A percentile compares a stretch with the other conserved stretches of the same genome.
phyloP scores from a whole-genome alignment of 306 rosid species.

The Arachis stenosperma region DNA sequence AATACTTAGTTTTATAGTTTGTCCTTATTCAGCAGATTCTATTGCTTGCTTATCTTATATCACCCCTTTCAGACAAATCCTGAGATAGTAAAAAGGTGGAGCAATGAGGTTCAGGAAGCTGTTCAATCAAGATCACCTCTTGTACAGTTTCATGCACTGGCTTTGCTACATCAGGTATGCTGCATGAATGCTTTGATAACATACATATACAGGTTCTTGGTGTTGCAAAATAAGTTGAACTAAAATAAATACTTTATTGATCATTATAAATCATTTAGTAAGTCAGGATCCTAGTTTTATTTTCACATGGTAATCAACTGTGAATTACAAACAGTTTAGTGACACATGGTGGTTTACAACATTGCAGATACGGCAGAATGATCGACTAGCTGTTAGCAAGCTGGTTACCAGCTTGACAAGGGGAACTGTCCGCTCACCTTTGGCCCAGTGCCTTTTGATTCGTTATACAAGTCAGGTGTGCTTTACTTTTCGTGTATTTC shows the following conservation, averaged over 20 bases:
- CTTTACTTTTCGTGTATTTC: constrained; percentile 33
- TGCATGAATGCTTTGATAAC: constrained; percentile 37
- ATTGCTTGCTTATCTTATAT: constrained; percentile 12
- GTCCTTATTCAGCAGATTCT: constrained; percentile 26
- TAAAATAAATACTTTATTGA: too few species aligned
- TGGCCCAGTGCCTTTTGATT: constrained; percentile 94
- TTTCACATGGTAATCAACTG: constrained; percentile 9
- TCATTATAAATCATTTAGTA: too few species aligned
- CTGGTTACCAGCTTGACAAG: constrained; percentile 95
- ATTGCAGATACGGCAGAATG: constrained; percentile 95
- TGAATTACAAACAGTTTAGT: constrained; percentile 36
- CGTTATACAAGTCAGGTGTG: constrained; percentile 97
- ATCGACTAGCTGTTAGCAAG: constrained; percentile 97
- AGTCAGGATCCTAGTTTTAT: constrained; percentile 1
- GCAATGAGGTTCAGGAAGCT: constrained; percentile 99
- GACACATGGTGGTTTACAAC: constrained; percentile 40
- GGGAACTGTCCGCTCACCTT: constrained; percentile 91
- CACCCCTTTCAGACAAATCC: constrained; percentile 73
- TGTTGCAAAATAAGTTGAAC: constrained; percentile 3
- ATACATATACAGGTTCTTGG: neutral
- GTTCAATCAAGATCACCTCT: constrained; percentile 98
- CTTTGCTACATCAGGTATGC: constrained; percentile 90
- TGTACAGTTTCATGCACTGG: constrained; percentile 96
- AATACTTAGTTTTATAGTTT: constrained; percentile 22
- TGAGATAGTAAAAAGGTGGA: constrained; percentile 98